Conservation (phyloP, 2,329 filamentous ascomycete species). For the Microdochium paspali region DNA sequence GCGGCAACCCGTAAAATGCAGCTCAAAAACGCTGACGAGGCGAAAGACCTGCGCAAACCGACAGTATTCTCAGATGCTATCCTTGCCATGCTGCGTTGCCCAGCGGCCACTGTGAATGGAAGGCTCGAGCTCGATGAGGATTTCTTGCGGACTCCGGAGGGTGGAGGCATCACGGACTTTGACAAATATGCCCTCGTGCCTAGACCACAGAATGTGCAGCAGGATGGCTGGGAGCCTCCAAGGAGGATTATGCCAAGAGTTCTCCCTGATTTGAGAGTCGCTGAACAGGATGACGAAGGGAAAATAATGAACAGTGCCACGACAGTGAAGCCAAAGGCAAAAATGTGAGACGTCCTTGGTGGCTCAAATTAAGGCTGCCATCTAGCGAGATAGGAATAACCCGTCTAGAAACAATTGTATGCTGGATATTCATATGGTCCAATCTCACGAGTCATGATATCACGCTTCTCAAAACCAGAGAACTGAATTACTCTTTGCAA, state of each 20-base stretch:
- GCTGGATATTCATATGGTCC: no score
- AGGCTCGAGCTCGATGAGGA: conserved; percentile 70
- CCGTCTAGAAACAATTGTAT: no score
- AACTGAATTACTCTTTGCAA: no score
- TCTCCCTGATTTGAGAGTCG: conserved; percentile 62
- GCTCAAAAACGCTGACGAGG: conserved; percentile 30
- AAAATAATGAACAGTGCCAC: conserved; percentile 55
- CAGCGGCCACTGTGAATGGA: conserved; percentile 57
- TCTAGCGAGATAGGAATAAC: no score
- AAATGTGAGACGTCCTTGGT: conserved; percentile 20
- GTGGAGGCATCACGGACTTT: conserved; percentile 63
- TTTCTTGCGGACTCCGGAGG: conserved; percentile 56
- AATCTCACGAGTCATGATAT: no score
- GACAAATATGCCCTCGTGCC: conserved; percentile 60
- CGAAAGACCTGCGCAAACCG: conserved; percentile 54
- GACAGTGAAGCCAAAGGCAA: conserved; percentile 18
- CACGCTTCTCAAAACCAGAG: no score
- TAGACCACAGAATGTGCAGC: conserved; percentile 26
- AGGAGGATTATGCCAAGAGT: conserved; percentile 68
- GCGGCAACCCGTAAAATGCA: conserved; percentile 56
- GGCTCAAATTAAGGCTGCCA: no score
- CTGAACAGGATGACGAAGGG: conserved; percentile 75
- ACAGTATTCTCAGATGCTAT: conserved; percentile 76
- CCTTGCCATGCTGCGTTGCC: conserved; percentile 57
- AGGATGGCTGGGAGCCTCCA: conserved; percentile 25